Percentiles rank a stretch among this genome's conserved stretches.
Evolutionary conservation across 352 stramenopile species (phyloP).

Genomic region (Globisporangium rhizosaccharum): DNA sequence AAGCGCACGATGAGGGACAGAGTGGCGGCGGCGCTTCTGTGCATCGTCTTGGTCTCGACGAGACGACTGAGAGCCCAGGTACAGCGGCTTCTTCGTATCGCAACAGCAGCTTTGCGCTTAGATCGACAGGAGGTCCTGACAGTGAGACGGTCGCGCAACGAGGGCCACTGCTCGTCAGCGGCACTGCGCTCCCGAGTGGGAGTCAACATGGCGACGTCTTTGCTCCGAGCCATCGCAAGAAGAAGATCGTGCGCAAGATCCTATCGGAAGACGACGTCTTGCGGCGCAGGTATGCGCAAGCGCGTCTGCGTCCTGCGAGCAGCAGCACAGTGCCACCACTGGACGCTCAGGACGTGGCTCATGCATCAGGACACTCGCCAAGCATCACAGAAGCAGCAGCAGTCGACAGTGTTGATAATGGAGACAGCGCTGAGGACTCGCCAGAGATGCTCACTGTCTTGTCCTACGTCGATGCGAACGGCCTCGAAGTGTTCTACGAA

Average conservation of each 20-base stretch:
- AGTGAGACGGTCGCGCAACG: not conserved
- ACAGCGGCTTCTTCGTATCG: no score
- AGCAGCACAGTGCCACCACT: not conserved
- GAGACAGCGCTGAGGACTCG: no score
- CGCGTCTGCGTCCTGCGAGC: not conserved
- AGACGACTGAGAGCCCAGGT: no score
- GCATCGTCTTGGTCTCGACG: no score
- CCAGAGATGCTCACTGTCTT: constrained; percentile 1
- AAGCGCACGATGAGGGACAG: no score
- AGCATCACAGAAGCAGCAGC: not conserved
- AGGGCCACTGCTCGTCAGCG: not conserved
- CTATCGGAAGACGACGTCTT: constrained; percentile 29
- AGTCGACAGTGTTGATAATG: not conserved
- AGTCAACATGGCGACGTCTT: not conserved
- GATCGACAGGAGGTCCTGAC: no score
- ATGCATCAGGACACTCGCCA: not conserved
- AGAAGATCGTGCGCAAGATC: constrained; percentile 35
- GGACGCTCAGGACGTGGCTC: no score
- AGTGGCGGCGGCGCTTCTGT: no score
- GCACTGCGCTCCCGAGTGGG: not conserved
- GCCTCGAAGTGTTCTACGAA: constrained; percentile 21
- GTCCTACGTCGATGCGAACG: constrained; percentile 20
- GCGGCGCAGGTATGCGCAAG: constrained; percentile 5
- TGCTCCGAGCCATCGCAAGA: constrained; percentile 14
- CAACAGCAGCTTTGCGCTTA: no score